Percentiles rank a stretch among this genome's conserved stretches.
These are phyloP conservation scores for Trypanosoma brucei DNA, from an alignment of 208 protist genomes.

Conservation along the genomic window DNA sequence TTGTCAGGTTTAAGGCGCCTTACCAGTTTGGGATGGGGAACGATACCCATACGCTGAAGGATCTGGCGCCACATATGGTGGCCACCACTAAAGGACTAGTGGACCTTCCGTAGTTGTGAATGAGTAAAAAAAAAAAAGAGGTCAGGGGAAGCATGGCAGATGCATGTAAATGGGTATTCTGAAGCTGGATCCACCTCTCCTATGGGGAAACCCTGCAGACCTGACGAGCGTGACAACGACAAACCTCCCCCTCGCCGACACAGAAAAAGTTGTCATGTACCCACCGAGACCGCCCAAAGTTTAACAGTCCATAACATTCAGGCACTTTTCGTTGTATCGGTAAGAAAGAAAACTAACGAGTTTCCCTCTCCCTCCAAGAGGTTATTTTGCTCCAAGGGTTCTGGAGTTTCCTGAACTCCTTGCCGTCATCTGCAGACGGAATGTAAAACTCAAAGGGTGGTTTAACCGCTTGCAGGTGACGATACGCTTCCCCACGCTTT, in stretches of 20 bases:
- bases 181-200: too few relatives aligned
- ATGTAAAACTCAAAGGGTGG: conserved; percentile 24
- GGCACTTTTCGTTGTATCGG: too few relatives aligned
- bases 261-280: too few relatives aligned
- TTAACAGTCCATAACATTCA: too few relatives aligned
- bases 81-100: neutral
- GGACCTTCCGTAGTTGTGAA: neutral
- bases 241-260: too few relatives aligned
- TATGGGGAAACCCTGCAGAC: too few relatives aligned
- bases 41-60: conserved; percentile 27
- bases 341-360: neutral
- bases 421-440: neutral
- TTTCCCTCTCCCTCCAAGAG: neutral
- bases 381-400: neutral
- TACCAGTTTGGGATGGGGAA: conserved; percentile 31
- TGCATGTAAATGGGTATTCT: too few relatives aligned
- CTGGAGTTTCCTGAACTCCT: neutral
- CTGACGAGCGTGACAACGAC: too few relatives aligned
- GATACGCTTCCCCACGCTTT: conserved; percentile 13
- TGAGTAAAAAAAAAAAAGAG: conserved; percentile 11
- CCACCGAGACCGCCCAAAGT: too few relatives aligned
- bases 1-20: conserved; percentile 26
- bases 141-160: neutral
- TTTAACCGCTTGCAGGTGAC: conserved; percentile 5
- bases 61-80: conserved; percentile 43